phyloP scores from a whole-genome alignment of 257 asterid species.

The Penstemon eatonii region DNA sequence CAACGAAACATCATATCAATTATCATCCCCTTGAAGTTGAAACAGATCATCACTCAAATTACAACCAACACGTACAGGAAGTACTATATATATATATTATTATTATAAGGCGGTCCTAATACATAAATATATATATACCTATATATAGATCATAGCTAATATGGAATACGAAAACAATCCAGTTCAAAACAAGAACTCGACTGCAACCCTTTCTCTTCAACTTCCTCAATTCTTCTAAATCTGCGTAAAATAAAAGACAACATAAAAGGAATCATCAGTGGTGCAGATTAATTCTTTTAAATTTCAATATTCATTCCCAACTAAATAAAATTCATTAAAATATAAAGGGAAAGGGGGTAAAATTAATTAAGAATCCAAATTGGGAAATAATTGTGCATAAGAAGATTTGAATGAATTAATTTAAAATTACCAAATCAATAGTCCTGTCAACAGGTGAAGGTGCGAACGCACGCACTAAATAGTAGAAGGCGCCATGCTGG shows the following conservation, averaged over 20 bases:
- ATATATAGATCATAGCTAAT: not conserved
- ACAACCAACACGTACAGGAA: no score
- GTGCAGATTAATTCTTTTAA: no score
- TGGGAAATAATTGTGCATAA: not conserved
- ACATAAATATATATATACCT: not conserved
- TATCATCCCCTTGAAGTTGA: no score
- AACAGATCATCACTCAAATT: no score
- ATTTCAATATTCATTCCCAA: no score
- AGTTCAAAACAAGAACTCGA: conserved; percentile 20
- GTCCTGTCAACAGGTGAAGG: conserved; percentile 37
- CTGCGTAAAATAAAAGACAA: conserved; percentile 22
- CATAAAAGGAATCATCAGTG: not conserved
- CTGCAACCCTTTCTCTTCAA: not conserved
- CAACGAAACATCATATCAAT: no score
- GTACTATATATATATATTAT: not conserved
- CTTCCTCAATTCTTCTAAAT: conserved; percentile 29
- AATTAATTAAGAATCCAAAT: not conserved
- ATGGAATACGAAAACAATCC: not conserved
- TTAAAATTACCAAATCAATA: conserved; percentile 45
- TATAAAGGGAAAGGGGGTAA: not conserved
- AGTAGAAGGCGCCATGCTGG: conserved; percentile 76
- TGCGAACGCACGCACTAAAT: conserved; percentile 60
- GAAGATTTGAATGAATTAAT: not conserved
- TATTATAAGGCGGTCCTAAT: not conserved
- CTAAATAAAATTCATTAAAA: not conserved